Conservation (phyloP, 2,329 filamentous ascomycete species). For the Exophiala lecanii-corni region DNA sequence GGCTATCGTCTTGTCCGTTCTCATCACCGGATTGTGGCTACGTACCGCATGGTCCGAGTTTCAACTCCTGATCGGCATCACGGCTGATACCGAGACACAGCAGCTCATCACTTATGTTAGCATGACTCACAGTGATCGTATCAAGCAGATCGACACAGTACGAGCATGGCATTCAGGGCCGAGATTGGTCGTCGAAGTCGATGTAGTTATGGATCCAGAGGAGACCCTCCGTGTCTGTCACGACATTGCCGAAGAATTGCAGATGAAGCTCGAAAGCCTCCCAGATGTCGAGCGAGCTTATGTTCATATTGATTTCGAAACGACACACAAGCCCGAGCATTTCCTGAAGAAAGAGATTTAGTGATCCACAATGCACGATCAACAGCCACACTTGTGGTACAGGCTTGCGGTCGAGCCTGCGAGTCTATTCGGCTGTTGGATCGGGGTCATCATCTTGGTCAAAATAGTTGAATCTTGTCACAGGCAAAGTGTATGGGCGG, state of each 20-base stretch:
- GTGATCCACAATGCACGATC: not conserved
- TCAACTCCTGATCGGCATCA: slow-evolving; percentile 82
- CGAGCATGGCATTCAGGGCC: slow-evolving; percentile 88
- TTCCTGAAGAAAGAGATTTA: slow-evolving; percentile 62
- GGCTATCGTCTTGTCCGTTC: slow-evolving; percentile 72
- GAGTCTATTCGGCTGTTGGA: too few relatives aligned
- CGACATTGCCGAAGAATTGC: slow-evolving; percentile 88
- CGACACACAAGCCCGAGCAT: slow-evolving; percentile 87
- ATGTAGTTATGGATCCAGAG: slow-evolving; percentile 83
- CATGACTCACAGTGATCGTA: slow-evolving; percentile 77
- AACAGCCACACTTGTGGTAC: too few relatives aligned
- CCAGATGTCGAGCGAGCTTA: slow-evolving; percentile 91
- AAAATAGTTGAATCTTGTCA: too few relatives aligned
- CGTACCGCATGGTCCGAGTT: slow-evolving; percentile 85
- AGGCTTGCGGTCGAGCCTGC: too few relatives aligned
- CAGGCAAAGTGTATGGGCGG: too few relatives aligned
- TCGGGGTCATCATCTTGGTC: not conserved
- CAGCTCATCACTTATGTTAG: slow-evolving; percentile 95
- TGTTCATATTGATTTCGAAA: slow-evolving; percentile 97
- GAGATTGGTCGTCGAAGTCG: slow-evolving; percentile 87
- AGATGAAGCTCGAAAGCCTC: slow-evolving; percentile 87
- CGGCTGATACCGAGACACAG: slow-evolving; percentile 76
- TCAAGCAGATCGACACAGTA: slow-evolving; percentile 89
- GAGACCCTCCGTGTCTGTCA: slow-evolving; percentile 73
- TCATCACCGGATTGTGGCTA: slow-evolving; percentile 78